Conservation (phyloP, 495 filamentous ascomycete species). For the Penicillium cataractarum region DNA sequence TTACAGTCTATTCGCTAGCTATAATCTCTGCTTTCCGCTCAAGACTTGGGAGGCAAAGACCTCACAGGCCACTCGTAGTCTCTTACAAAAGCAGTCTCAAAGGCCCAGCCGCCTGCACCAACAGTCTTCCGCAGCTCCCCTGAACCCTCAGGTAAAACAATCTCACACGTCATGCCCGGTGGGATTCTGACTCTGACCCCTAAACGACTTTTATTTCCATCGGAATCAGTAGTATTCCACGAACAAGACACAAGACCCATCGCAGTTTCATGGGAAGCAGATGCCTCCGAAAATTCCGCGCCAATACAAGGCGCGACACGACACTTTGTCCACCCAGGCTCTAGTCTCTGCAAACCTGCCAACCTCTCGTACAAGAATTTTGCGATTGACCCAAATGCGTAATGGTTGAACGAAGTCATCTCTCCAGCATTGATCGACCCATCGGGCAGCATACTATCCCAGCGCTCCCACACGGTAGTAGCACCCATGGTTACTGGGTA, state of each 20-base stretch:
- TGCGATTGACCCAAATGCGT: not conserved
- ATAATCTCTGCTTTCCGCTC: not conserved
- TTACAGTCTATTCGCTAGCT: too few relatives aligned
- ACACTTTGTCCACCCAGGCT: not conserved
- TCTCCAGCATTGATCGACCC: not conserved
- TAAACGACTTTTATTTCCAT: not conserved
- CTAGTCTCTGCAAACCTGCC: not conserved
- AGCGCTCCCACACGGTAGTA: not conserved
- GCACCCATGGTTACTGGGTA: not conserved
- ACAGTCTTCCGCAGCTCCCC: not conserved
- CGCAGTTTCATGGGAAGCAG: not conserved
- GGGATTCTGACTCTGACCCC: not conserved
- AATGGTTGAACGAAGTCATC: not conserved
- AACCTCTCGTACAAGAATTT: not conserved
- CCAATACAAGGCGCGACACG: not conserved
- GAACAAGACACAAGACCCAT: not conserved
- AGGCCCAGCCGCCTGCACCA: not conserved
- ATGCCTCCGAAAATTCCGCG: not conserved
- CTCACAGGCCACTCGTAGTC: not conserved
- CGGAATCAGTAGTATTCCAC: not conserved
- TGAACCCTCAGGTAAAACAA: not conserved
- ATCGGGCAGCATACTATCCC: constrained; percentile 1
- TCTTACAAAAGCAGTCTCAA: not conserved
- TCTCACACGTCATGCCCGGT: not conserved
- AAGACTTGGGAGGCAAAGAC: not conserved